Evolutionary conservation across 1,284 basidiomycete genomes (phyloP).

Genomic region (Chondrostereum purpureum): DNA sequence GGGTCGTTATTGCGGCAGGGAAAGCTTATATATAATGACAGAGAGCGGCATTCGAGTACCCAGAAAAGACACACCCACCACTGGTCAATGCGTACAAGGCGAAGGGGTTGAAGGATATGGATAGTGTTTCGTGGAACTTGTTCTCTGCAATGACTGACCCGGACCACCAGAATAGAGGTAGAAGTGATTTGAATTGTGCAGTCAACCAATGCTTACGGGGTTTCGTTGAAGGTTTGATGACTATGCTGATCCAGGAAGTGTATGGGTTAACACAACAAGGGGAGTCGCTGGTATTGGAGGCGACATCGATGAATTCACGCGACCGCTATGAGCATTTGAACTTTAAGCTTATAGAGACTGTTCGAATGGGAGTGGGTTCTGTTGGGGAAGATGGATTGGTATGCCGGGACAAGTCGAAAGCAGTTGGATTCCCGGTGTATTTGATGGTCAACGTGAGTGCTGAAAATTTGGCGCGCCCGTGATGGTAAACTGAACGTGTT

Average conservation of each 20-base stretch:
- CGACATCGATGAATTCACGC: slow-evolving; percentile 8
- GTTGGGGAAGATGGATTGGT: neutral
- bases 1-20: neutral
- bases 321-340: slow-evolving; percentile 12
- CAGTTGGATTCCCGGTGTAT: neutral
- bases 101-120: neutral
- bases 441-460: slow-evolving; percentile 2
- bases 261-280: slow-evolving; percentile 2
- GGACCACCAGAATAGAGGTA: slow-evolving; percentile 5
- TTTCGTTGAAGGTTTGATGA: slow-evolving; percentile 6
- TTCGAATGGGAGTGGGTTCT: neutral
- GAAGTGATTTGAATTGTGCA: neutral
- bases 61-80: neutral
- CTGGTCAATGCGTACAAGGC: neutral
- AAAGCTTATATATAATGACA: neutral
- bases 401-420: neutral
- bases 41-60: neutral
- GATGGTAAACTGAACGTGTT: no score
- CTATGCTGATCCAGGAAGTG: slow-evolving; percentile 9
- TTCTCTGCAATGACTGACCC: slow-evolving; percentile 1
- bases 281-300: slow-evolving; percentile 8
- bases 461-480: no score
- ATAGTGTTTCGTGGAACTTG: neutral
- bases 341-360: slow-evolving; percentile 9
- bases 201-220: neutral